Evolutionary conservation across 345 rosid genomes (phyloP).

Genomic region (Euphorbia lathyris): DNA sequence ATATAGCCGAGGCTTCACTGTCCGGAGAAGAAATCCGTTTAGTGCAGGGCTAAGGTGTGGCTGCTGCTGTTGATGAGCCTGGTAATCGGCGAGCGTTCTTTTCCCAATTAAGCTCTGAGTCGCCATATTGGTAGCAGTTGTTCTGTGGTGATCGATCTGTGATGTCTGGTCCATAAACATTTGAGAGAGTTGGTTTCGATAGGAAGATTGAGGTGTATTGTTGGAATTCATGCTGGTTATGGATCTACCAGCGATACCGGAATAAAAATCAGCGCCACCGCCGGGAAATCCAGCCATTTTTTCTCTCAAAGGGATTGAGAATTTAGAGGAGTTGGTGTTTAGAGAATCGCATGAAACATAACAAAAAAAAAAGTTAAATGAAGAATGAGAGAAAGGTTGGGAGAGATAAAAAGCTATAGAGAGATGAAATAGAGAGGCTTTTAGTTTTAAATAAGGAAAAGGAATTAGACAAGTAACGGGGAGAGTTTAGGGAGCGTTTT

Average conservation of each 20-base stretch:
- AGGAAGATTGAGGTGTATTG: slow-evolving; percentile 30
- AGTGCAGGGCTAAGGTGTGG: slow-evolving; percentile 38
- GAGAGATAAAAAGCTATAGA: neutral
- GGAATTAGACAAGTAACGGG: too few species aligned
- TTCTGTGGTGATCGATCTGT: slow-evolving; percentile 49
- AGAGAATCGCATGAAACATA: slow-evolving; percentile 36
- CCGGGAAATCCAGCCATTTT: slow-evolving; percentile 79
- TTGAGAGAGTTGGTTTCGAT: slow-evolving; percentile 53
- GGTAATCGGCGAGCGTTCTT: slow-evolving; percentile 67
- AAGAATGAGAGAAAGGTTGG: slow-evolving; percentile 6
- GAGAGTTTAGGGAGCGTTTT: too few species aligned
- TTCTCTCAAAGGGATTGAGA: neutral
- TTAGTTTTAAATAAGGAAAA: too few species aligned
- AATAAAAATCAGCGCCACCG: slow-evolving; percentile 59
- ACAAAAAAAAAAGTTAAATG: slow-evolving; percentile 8
- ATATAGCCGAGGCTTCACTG: slow-evolving; percentile 66
- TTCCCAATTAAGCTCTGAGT: slow-evolving; percentile 47
- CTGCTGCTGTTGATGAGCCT: slow-evolving; percentile 34
- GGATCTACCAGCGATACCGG: slow-evolving; percentile 53
- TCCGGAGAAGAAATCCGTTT: slow-evolving; percentile 50
- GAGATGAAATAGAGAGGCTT: slow-evolving; percentile 8
- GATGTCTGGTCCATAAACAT: slow-evolving; percentile 48
- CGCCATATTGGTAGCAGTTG: slow-evolving; percentile 11
- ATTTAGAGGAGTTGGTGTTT: slow-evolving; percentile 19
- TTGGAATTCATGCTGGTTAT: slow-evolving; percentile 33